Base-by-base conservation (phyloP, 2,329 filamentous ascomycete genomes). In the Penicillium corylophilum region DNA sequence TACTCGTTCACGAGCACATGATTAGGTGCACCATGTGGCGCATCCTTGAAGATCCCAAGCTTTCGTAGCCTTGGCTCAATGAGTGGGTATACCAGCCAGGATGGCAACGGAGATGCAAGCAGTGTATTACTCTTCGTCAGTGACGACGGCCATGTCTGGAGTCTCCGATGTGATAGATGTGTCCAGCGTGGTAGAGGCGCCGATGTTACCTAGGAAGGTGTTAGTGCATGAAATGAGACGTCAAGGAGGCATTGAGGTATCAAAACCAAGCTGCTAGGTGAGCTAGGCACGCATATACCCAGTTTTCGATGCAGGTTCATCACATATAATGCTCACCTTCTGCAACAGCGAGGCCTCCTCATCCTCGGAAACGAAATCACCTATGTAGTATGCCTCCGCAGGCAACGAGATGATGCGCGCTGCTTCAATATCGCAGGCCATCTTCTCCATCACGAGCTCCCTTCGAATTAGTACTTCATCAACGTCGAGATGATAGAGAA, bases 1-100 rank as follows among this genome's bases (percentile, higher is more conserved):
- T 97, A 99, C 70, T 96, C 92, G 66, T 99, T 99, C 62, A 97
- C 85, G 33, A 97, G 79, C 41, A 95, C 90, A 73, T 97, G 94
- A 64, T 97, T 99, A 2, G 93, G 90, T 4, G 77, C 79, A 16
- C 76, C 64, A 66, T 97, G 92, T 5, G 89, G 89, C 45, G 91
- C 89, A 18, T 77, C 68, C 2, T 68, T 55, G 64, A 86, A 87
- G 12, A 86, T 73, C 4, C 72, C 72, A 0, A 81, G 63, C 2
- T 64, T 57, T 20, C 74, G 57, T 40, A 80, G 74, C 31, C 82
- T 86, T 3, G 82, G 71, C 39, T 54, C 52, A 45, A 94, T 73
- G 42, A 95, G 77, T 2, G 90, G 90, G 0, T 81, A 75, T 31
- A 79, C 73, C 5, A 97, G 84, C 85, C 90, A 97, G 5, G 74